Conservation (phyloP, 1,139 yeast species). For the Yamadazyma conglobata region DNA sequence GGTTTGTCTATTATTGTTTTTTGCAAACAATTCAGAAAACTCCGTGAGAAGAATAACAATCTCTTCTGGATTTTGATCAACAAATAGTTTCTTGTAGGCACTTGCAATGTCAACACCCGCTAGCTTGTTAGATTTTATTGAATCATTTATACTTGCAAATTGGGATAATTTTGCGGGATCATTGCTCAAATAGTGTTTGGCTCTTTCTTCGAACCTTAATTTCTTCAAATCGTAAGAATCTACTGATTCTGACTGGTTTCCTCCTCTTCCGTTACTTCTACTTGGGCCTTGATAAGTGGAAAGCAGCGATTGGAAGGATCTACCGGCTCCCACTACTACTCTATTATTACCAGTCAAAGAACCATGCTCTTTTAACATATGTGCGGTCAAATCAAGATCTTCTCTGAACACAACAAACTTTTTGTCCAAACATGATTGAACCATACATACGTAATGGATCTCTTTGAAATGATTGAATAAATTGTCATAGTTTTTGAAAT, state of each 20-base stretch:
- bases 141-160: conserved; percentile 49
- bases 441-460: conserved; percentile 75
- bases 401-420: conserved; percentile 90
- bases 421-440: conserved; percentile 81
- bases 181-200: conserved; percentile 69
- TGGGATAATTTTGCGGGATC: conserved; percentile 42
- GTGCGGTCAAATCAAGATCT: conserved; percentile 83
- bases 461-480: conserved; percentile 70
- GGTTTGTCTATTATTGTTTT: conserved; percentile 25
- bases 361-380: conserved; percentile 82
- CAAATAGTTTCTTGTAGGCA: conserved; percentile 54
- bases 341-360: conserved; percentile 46
- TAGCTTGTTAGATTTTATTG: conserved; percentile 45
- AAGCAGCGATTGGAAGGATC: conserved; percentile 63
- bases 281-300: conserved; percentile 46
- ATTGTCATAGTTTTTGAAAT: conserved; percentile 72
- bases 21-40: conserved; percentile 51
- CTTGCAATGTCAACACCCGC: conserved; percentile 47
- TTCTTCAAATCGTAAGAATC: conserved; percentile 52
- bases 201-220: conserved; percentile 77
- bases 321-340: conserved; percentile 40
- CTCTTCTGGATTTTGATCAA: conserved; percentile 39
- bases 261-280: conserved; percentile 7
- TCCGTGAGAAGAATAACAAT: conserved; percentile 53
- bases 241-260: conserved; percentile 17